Conservation (phyloP, 2,329 filamentous ascomycete species). For the Monilinia aucupariae region DNA sequence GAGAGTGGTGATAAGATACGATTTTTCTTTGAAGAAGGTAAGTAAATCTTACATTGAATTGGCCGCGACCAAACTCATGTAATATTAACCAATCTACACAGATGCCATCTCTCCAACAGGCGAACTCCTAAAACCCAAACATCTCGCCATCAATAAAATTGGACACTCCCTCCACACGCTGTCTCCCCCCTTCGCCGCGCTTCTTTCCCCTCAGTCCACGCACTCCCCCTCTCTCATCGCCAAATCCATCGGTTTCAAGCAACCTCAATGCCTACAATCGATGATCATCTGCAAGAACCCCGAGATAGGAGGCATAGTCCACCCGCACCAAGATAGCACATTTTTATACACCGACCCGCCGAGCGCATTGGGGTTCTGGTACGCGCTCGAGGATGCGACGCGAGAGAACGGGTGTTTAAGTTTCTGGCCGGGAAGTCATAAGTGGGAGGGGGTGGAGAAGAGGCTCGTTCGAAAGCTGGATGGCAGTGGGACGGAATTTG, state of each 20-base stretch:
- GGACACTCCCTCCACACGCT: conserved; percentile 70
- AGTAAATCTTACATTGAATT: neutral
- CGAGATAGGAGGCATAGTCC: conserved; percentile 87
- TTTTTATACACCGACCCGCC: conserved; percentile 89
- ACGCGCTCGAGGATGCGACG: conserved; percentile 89
- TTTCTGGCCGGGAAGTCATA: conserved; percentile 79
- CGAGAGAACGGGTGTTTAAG: conserved; percentile 81
- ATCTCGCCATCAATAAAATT: conserved; percentile 83
- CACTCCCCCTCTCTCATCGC: conserved; percentile 36
- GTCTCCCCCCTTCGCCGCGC: conserved; percentile 58
- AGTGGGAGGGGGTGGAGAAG: conserved; percentile 61
- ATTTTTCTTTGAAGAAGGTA: conserved; percentile 89
- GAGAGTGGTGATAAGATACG: conserved; percentile 83
- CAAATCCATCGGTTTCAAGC: conserved; percentile 43
- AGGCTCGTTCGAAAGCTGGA: conserved; percentile 66
- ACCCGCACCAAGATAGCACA: conserved; percentile 84
- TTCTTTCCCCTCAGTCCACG: conserved; percentile 43
- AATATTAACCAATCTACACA: conserved; percentile 23
- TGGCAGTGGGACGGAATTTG: conserved; percentile 59
- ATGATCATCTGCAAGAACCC: conserved; percentile 99
- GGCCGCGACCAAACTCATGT: neutral
- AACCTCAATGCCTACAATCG: conserved; percentile 68
- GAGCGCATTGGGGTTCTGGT: conserved; percentile 92
- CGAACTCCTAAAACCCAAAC: conserved; percentile 69
- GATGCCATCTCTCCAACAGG: conserved; percentile 71